Evolutionary conservation across 164 flowering plant species (phyloP), one percentile per base, ranked within the genome.

Genomic region (Warburgia ugandensis): DNA sequence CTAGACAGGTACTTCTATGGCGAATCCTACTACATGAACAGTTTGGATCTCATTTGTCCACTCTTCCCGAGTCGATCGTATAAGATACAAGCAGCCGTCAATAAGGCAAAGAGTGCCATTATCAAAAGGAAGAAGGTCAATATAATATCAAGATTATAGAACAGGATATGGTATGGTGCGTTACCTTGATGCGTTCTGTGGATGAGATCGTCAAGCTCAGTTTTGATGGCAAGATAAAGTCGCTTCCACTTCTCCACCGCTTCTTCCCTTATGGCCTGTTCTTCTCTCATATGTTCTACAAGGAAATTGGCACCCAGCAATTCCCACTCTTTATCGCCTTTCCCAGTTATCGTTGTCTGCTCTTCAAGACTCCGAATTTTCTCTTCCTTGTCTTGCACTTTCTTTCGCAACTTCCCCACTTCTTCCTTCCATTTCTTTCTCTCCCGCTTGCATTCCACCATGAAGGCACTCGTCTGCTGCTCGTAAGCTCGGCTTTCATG

Each of bases 171-270:
- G 8, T 16, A 17, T 32, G 54, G 16, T 20, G 16, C 23, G 20
- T 21, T n/a, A 77, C 78, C 80, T 69, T 70, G 68, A 53, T 62
- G 61, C 2, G 95, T 81, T 37, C 71, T 76, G 31, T 71, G 70
- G 60, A 87, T 84, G 61, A 87, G 90, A 50, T 80, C 69, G 49
- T 87, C 94, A 29, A 87, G 87, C 75, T 87, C 90, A 17, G 60
- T 54, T 69, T 84, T 87, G 67, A 87, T 80, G 4, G 81, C 78
- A 30, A 81, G 78, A 62, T 87, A 87, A 2, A 87, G 79, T 27
- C 60, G 64, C 71, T 84, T 87, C 96, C 96, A 87, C 55, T 77
- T 84, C 72, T 80, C 81, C 20, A 78, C 75, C 13, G 90, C 73
- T 55, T 77, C 83, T 37, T 87, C 85, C 39, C 83, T 27, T 14